Conservation (phyloP, 2,329 filamentous ascomycete species). For the Fusarium nodosum region DNA sequence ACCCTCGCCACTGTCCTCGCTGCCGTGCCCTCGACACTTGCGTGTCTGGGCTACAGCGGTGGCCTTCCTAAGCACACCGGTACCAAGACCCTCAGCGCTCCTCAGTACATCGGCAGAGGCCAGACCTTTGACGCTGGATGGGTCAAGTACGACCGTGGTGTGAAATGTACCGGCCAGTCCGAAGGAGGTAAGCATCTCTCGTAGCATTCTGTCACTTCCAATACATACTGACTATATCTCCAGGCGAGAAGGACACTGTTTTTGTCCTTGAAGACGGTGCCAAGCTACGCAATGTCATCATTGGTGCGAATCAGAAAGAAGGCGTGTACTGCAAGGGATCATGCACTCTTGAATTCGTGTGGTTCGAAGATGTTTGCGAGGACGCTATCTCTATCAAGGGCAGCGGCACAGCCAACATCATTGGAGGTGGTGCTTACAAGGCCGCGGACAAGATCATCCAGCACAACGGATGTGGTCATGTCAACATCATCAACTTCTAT, state of each 20-base stretch:
- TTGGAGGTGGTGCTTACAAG: slow-evolving; percentile 60
- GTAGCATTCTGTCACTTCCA: rapidly evolving
- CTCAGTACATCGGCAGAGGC: slow-evolving; percentile 50
- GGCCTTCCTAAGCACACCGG: slow-evolving; percentile 51
- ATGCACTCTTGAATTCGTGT: slow-evolving; percentile 62
- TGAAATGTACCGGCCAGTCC: slow-evolving; percentile 57
- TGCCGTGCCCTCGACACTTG: slow-evolving; percentile 49
- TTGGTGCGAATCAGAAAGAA: slow-evolving; percentile 61
- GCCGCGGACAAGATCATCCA: slow-evolving; percentile 63
- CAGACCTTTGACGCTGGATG: slow-evolving; percentile 52
- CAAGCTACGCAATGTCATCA: slow-evolving; percentile 61
- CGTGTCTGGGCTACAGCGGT: slow-evolving; percentile 49
- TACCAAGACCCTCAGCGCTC: slow-evolving; percentile 47
- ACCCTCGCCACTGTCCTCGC: slow-evolving; percentile 37
- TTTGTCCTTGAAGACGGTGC: slow-evolving; percentile 59
- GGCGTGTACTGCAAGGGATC: slow-evolving; percentile 61
- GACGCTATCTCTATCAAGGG: slow-evolving; percentile 41
- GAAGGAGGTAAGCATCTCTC: slow-evolving; percentile 56
- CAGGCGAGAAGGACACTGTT: slow-evolving; percentile 54
- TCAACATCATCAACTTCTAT: slow-evolving; percentile 56
- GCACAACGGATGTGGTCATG: slow-evolving; percentile 62
- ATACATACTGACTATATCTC: rapidly evolving
- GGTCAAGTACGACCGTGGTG: slow-evolving; percentile 58
- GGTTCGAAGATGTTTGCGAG: slow-evolving; percentile 64
- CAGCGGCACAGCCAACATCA: slow-evolving; percentile 55